Evolutionary conservation across 768 basidiomycete species (phyloP).

Genomic region (Pulveroboletus sp.): DNA sequence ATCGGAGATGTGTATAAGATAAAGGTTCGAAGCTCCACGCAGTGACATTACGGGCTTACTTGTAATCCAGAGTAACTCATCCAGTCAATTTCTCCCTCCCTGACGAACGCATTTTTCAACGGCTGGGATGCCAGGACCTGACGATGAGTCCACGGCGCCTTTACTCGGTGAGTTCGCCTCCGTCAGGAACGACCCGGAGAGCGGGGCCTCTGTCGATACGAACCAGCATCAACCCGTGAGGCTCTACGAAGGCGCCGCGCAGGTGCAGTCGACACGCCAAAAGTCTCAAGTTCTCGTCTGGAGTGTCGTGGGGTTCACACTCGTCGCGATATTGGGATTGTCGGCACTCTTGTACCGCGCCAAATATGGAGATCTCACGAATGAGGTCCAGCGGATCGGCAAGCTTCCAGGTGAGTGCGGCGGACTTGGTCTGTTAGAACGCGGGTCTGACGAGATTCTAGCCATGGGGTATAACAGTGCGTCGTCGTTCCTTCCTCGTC

Average conservation of each 20-base stretch:
- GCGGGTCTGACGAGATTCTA: slow-evolving; percentile 19
- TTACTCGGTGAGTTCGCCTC: slow-evolving; percentile 16
- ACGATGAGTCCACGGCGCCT: slow-evolving; percentile 14
- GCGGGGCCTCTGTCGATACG: neutral
- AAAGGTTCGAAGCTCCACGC: no score
- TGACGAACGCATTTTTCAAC: neutral
- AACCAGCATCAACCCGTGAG: neutral
- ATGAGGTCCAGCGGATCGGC: slow-evolving; percentile 24
- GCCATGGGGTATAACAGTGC: slow-evolving; percentile 65
- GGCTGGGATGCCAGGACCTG: neutral
- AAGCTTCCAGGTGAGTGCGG: slow-evolving; percentile 34
- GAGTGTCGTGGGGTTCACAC: slow-evolving; percentile 10
- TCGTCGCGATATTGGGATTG: slow-evolving; percentile 21
- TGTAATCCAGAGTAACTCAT: neutral
- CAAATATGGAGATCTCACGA: neutral
- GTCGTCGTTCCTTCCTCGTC: slow-evolving; percentile 15
- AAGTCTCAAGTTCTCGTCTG: slow-evolving; percentile 6
- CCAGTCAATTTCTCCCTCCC: neutral
- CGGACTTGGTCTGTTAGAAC: neutral
- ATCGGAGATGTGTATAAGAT: no score
- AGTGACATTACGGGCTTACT: no score
- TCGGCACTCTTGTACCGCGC: slow-evolving; percentile 12
- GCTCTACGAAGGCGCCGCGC: neutral
- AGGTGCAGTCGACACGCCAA: neutral
- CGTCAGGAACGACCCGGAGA: neutral